These are phyloP conservation scores for Cladosporium sp. DNA, from an alignment of 2,329 filamentous ascomycete genomes.

Conservation along the genomic window DNA sequence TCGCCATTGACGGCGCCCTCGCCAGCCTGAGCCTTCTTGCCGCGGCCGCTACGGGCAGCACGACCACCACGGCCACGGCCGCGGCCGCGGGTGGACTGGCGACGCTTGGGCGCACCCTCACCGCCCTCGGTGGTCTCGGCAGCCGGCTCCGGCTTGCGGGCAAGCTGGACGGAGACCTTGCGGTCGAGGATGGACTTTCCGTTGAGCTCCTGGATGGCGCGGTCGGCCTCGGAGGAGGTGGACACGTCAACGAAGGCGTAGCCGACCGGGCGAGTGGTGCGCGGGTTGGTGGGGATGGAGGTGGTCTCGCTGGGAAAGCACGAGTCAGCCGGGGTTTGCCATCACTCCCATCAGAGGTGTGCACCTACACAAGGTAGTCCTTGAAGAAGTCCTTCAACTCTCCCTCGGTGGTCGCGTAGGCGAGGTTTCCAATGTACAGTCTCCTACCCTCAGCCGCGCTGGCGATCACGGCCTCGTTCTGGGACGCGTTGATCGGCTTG, in stretches of 20 bases:
- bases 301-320: constrained; percentile 71
- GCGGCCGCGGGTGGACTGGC: constrained; percentile 52
- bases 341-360: constrained; percentile 8
- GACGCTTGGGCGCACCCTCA: constrained; percentile 59
- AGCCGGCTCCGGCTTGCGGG: constrained; percentile 88
- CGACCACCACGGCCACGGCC: constrained; percentile 57
- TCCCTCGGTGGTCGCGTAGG: constrained; percentile 99
- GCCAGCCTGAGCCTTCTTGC: constrained; percentile 47
- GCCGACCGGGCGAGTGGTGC: constrained; percentile 94
- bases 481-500: constrained; percentile 65
- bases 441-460: constrained; percentile 98
- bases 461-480: constrained; percentile 87
- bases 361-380: constrained; percentile 94
- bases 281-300: constrained; percentile 98
- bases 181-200: constrained; percentile 97
- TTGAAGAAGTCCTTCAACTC: constrained; percentile 99
- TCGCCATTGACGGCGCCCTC: constrained; percentile 37
- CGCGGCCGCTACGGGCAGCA: constrained; percentile 57
- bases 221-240: constrained; percentile 87
- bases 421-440: constrained; percentile 99
- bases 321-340: constrained; percentile 11
- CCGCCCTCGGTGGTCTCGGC: constrained; percentile 65
- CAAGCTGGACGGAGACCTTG: constrained; percentile 98
- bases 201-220: constrained; percentile 90
- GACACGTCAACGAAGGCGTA: constrained; percentile 99